Base-by-base conservation (phyloP, 805 yeast genomes). In the Vanderwaltozyma tropicalis region DNA sequence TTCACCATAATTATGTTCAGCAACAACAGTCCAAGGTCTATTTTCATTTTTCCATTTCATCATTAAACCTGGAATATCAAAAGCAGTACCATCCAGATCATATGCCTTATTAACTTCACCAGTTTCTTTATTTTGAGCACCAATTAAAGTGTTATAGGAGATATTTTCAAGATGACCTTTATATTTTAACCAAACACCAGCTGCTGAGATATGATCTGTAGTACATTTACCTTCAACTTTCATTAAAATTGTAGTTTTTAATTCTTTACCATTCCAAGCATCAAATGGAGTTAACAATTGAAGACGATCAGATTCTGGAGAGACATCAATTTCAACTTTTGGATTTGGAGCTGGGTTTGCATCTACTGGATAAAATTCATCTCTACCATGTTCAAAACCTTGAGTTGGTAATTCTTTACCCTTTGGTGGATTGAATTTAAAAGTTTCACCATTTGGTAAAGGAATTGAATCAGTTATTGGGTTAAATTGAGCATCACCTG, bases 171-270 rank as follows among this genome's bases (percentile, higher is more conserved):
- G 72, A 59, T 89, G 98, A 30, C 98, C 98, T 68, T 92, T 92
- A 69, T 92, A 89, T 69, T 92, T 92, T 65, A 89, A 74, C 98
- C 98, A 89, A 13, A 80, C 94, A 56, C 98, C 98, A 32, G 98
- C 98, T 37, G 97, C 97, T 19, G 96, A 87, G 50, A 89, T 92
- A 61, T 89, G 98, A 62, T 89, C 98, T 28, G 98, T 89, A 30
- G 98, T 89, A 71, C 97, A 92, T 64, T 89, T 89, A 46, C 98
- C 98, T 65, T 86, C 89, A 32, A 92, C 97, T 66, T 89, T 89
- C 57, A 89, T 64, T 43, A 88, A 66, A 2, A 89, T 83, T 34
- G 75, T 75, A 25, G 87, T 75, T 45, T 74, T 69, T 47, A 89
- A 63, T 60, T 89, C 98, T 57, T 84, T 61, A 39, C 94, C 94